These are phyloP conservation scores for Aspergillus sp. DNA, from an alignment of 2,329 filamentous ascomycete species.

Conservation along the genomic window DNA sequence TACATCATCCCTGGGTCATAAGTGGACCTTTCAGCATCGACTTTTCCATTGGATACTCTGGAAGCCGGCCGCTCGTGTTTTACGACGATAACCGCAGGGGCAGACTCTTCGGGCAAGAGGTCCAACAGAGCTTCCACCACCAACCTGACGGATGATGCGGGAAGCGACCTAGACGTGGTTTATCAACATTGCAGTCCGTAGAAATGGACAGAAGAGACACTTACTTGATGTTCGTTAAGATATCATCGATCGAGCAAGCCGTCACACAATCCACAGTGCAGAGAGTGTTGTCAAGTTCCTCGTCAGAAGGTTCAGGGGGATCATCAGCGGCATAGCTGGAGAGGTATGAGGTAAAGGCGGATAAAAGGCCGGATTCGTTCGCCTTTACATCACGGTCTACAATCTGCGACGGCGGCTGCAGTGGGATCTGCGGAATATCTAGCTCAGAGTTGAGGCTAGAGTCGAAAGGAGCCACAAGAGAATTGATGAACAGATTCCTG, in stretches of 20 bases:
- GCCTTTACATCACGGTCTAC: slow-evolving; percentile 81
- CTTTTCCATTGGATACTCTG: slow-evolving; percentile 59
- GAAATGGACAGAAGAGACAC: slow-evolving; percentile 30
- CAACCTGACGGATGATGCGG: slow-evolving; percentile 56
- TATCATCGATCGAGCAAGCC: slow-evolving; percentile 77
- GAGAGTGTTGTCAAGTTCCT: slow-evolving; percentile 92
- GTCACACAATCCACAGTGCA: slow-evolving; percentile 93
- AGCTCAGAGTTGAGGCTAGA: slow-evolving; percentile 62
- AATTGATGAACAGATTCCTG: slow-evolving; percentile 94
- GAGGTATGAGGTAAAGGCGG: slow-evolving; percentile 92
- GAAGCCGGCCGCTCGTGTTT: slow-evolving; percentile 77
- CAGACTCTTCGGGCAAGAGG: slow-evolving; percentile 82
- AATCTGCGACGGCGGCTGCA: slow-evolving; percentile 87
- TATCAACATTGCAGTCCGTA: slow-evolving; percentile 11
- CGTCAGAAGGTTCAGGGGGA: slow-evolving; percentile 93
- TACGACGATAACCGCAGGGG: slow-evolving; percentile 79
- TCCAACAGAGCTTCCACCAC: slow-evolving; percentile 73
- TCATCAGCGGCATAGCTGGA: slow-evolving; percentile 99
- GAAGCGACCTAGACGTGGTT: slow-evolving; percentile 55
- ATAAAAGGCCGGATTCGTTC: slow-evolving; percentile 82
- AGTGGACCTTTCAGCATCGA: slow-evolving; percentile 54
- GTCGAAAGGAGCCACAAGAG: slow-evolving; percentile 81
- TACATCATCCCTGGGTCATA: slow-evolving; percentile 90
- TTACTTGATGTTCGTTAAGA: slow-evolving; percentile 80
- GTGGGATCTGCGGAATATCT: slow-evolving; percentile 75